Conservation (phyloP, 225 moss, liverwort and hornwort species). For the Pseudisothecium myosuroides region DNA sequence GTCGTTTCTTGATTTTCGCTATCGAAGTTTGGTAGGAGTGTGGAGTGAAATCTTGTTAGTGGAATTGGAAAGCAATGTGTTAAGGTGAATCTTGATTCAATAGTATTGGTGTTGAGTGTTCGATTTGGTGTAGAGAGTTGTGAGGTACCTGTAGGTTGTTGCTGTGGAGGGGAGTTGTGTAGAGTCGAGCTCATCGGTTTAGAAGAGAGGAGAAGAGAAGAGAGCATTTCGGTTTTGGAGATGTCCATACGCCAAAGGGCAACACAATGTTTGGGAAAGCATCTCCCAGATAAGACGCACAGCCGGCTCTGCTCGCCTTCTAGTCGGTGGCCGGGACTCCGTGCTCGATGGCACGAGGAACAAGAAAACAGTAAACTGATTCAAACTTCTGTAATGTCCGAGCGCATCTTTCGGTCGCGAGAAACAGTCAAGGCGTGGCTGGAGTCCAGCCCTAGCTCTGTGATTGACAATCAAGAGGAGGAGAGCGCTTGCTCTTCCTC, state of each 20-base stretch:
- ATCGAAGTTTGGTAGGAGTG: not conserved
- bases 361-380: not conserved
- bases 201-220: not conserved
- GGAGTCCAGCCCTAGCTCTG: conserved; percentile 26
- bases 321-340: not conserved
- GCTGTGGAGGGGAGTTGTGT: not conserved
- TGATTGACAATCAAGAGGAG: not conserved
- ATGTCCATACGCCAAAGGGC: conserved; percentile 20
- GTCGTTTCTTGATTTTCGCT: not conserved
- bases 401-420: conserved; percentile 10
- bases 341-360: conserved; percentile 2
- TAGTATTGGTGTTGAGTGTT: not conserved
- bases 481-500: conserved; percentile 9
- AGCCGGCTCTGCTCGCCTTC: not conserved
- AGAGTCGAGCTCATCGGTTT: too few species aligned
- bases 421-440: conserved; percentile 35
- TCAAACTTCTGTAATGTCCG: not conserved
- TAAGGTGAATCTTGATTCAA: not conserved
- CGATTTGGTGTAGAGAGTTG: not conserved
- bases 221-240: not conserved
- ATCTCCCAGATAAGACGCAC: not conserved
- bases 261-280: conserved; percentile 13
- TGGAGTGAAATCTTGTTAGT: not conserved
- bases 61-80: not conserved
- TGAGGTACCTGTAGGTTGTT: not conserved